phyloP scores from a whole-genome alignment of 169 alveolate species.

The Perkinsus olseni region DNA sequence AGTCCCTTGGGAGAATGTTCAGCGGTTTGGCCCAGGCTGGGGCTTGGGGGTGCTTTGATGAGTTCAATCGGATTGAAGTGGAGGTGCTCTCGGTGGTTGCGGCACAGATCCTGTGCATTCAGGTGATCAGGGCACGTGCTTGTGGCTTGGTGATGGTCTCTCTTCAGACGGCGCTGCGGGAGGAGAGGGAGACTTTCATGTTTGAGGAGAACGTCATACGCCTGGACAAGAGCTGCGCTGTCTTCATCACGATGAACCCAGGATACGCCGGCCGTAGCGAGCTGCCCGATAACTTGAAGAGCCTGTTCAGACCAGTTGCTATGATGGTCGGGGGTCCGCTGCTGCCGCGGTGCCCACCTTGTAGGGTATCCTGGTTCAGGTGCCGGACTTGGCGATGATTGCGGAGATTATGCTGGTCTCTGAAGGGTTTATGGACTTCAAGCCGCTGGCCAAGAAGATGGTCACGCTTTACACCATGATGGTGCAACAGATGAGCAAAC shows the following conservation, averaged over 20 bases:
- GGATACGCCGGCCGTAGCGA: slow-evolving; percentile 92
- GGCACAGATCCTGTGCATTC: slow-evolving; percentile 78
- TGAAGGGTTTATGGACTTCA: slow-evolving; percentile 87
- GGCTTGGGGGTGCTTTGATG: slow-evolving; percentile 97
- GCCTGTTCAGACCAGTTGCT: slow-evolving; percentile 90
- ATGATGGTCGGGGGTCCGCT: slow-evolving; percentile 58
- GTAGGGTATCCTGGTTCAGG: slow-evolving; percentile 45
- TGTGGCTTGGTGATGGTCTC: background rate
- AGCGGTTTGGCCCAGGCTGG: slow-evolving; percentile 83
- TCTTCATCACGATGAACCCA: slow-evolving; percentile 90
- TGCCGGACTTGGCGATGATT: slow-evolving; percentile 88
- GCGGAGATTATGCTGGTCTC: slow-evolving; percentile 92
- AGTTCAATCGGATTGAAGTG: slow-evolving; percentile 91
- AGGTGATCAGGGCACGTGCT: slow-evolving; percentile 35
- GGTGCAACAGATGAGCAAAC: slow-evolving; percentile 79
- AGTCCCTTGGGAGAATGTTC: slow-evolving; percentile 86
- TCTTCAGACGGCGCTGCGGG: background rate
- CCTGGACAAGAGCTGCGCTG: slow-evolving; percentile 87
- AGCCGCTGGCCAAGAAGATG: slow-evolving; percentile 79
- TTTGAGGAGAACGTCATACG: slow-evolving; percentile 83
- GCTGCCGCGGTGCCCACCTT: background rate
- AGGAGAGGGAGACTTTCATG: slow-evolving; percentile 60
- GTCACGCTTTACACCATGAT: slow-evolving; percentile 80
- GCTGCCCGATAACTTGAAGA: slow-evolving; percentile 90
- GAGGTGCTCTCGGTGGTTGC: slow-evolving; percentile 93